Percentiles rank a stretch among this genome's conserved stretches.
phyloP scores from a whole-genome alignment of 163 green algal genomes.

The Chloromonas sp. region DNA sequence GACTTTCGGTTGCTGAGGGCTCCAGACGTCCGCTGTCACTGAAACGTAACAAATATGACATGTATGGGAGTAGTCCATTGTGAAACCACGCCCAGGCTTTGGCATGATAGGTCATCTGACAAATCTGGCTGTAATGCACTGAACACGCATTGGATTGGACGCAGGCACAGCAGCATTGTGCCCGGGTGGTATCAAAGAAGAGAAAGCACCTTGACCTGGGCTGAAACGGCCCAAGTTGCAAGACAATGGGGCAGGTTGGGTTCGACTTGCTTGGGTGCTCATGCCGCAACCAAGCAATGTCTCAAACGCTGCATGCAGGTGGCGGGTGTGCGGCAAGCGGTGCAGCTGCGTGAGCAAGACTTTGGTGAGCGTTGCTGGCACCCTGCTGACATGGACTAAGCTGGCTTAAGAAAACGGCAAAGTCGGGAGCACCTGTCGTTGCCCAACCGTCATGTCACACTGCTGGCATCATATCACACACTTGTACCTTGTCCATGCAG shows the following conservation, averaged over 20 bases:
- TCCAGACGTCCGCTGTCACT: not conserved
- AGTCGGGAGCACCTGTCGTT: too few species aligned
- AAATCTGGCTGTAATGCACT: not conserved
- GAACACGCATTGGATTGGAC: not conserved
- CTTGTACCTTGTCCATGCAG: too few species aligned
- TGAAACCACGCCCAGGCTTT: not conserved
- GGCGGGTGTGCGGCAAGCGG: constrained; percentile 11
- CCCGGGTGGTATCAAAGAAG: not conserved
- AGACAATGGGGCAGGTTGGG: not conserved
- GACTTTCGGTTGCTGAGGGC: not conserved
- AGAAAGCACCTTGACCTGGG: not conserved
- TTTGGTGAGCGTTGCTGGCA: not conserved
- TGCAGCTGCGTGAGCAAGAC: constrained; percentile 14
- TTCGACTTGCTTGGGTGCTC: not conserved
- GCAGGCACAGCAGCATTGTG: not conserved
- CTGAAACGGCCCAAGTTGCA: not conserved
- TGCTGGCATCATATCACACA: too few species aligned
- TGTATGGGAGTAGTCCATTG: not conserved
- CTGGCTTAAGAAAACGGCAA: too few species aligned
- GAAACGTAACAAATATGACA: not conserved
- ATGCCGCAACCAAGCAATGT: not conserved
- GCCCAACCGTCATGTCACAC: too few species aligned
- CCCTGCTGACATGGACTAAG: too few species aligned
- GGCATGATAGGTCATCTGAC: too few species aligned
- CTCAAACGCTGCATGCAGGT: not conserved